Evolutionary conservation across 2,329 filamentous ascomycete genomes (phyloP), one percentile per base, ranked within the genome.

Genomic region (Nemania diffusa): DNA sequence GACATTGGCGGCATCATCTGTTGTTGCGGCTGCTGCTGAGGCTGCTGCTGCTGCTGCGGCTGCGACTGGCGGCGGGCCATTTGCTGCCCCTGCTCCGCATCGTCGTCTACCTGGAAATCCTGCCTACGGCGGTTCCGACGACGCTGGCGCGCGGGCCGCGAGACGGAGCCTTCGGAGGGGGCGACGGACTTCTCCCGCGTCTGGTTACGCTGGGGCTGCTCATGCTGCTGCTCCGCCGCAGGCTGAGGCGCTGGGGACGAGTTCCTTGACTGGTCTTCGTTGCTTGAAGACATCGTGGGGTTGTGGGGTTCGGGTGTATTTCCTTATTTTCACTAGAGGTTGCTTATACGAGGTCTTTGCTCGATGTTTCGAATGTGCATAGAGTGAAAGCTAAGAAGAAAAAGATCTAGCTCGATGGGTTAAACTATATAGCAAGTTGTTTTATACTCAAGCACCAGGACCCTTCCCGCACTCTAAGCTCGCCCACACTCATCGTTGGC

Each of bases 241-340:
- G 68, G 67, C 48, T 70, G 44, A 34, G 59, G 69, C 1, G 50
- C 63, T 15, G 63, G 68, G n/a, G 67, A 69, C 29, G 62, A 67
- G 55, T 44, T 46, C 44, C 68, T 58, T 8, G 69, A 70, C 46
- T 69, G 64, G 2, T 69, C 70, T 32, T 70, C 68, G 55, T 44
- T 55, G 63, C 70, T 70, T 8, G 70, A 69, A 2, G 69, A 72
- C 70, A 72, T n/a, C n/a, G n/a, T n/a, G n/a, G n/a, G n/a, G n/a
- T 72, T 50, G 9, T 66, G 57, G 51, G 44, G 40, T 32, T 52
- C 57, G 17, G 9, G 11, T 65, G 6, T 24, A 17, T 37, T 58
- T 6, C 51, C 15, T 42, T 56, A 17, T 13, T 48, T 0, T 26
- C 40, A 27, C 51, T 7, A 6, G 22, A 15, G 5, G 3, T 48